These are phyloP conservation scores for Nakataea oryzae DNA, from an alignment of 2,329 filamentous ascomycete species.

Conservation along the genomic window DNA sequence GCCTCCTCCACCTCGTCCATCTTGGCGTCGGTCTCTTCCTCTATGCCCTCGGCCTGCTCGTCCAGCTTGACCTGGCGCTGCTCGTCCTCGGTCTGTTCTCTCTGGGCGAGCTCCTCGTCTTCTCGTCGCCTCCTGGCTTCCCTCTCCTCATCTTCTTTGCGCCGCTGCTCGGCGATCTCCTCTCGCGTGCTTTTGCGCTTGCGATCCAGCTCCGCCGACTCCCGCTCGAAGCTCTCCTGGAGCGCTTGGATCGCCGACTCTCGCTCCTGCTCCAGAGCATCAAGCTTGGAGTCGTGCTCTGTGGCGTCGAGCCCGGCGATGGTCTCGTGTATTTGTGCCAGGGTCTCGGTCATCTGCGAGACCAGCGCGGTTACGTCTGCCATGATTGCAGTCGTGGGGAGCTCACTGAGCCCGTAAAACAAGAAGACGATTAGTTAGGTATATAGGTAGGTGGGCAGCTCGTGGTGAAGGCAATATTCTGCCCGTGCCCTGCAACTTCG, in stretches of 20 bases:
- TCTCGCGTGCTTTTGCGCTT: constrained; percentile 19
- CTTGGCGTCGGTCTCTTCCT: constrained; percentile 23
- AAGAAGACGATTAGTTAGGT: background rate
- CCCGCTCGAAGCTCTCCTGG: constrained; percentile 17
- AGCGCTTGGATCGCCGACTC: constrained; percentile 22
- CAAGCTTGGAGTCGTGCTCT: constrained; percentile 23
- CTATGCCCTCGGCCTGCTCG: constrained; percentile 17
- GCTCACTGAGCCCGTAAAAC: background rate
- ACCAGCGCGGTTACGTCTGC: constrained; percentile 26
- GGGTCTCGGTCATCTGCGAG: constrained; percentile 29
- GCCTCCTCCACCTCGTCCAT: constrained; percentile 23
- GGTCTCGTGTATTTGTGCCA: constrained; percentile 26
- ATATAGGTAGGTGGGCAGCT: background rate
- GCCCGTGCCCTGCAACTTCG: background rate
- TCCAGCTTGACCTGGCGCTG: constrained; percentile 18
- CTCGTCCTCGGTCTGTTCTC: constrained; percentile 18
- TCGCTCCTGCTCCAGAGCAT: constrained; percentile 26
- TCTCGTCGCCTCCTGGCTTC: constrained; percentile 22
- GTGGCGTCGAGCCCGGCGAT: constrained; percentile 21
- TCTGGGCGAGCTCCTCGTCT: constrained; percentile 21
- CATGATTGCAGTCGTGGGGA: constrained; percentile 9
- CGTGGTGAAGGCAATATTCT: background rate
- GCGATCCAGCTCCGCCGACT: constrained; percentile 17
- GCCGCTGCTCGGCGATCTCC: constrained; percentile 21
- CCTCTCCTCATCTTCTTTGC: constrained; percentile 30